Conservation (phyloP, 495 filamentous ascomycete species). For the Xylaria intraflava region DNA sequence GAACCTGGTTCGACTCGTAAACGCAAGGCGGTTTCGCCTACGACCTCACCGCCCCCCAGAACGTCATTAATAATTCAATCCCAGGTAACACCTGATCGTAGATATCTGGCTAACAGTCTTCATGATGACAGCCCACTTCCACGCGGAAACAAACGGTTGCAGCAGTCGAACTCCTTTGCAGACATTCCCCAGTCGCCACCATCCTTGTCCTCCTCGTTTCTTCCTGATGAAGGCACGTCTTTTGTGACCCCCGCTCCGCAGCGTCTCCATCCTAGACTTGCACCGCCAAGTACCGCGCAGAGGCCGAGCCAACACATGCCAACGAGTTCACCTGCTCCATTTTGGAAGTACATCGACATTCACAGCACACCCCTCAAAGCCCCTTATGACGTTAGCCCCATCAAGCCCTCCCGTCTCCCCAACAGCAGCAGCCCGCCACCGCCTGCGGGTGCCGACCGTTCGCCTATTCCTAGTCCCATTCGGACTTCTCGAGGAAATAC, state of each 20-base stretch:
- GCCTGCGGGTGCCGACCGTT: conserved; percentile 41
- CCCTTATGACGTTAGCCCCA: conserved; percentile 46
- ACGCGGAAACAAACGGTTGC: conserved; percentile 35
- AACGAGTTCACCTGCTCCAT: conserved; percentile 90
- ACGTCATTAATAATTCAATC: conserved; percentile 42
- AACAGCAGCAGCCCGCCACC: conserved; percentile 62
- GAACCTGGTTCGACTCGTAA: conserved; percentile 39
- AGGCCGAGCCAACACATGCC: conserved; percentile 92
- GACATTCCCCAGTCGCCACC: conserved; percentile 58
- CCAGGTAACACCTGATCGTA: conserved; percentile 53
- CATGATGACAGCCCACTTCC: conserved; percentile 53
- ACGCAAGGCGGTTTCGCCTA: conserved; percentile 42
- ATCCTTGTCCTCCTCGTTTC: conserved; percentile 58
- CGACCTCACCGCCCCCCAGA: conserved; percentile 41
- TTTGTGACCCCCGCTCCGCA: conserved; percentile 83
- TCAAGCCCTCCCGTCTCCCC: conserved; percentile 36
- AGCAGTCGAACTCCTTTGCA: conserved; percentile 46
- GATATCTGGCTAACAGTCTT: conserved; percentile 32
- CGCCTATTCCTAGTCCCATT: conserved; percentile 29
- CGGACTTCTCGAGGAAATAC: conserved; percentile 15
- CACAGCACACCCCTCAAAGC: conserved; percentile 72
- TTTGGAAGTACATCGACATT: conserved; percentile 81
- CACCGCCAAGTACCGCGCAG: conserved; percentile 82
- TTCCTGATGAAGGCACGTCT: conserved; percentile 45
- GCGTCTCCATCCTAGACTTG: conserved; percentile 73